phyloP scores from a whole-genome alignment of 495 filamentous ascomycete genomes.

The Neurospora cerealis region DNA sequence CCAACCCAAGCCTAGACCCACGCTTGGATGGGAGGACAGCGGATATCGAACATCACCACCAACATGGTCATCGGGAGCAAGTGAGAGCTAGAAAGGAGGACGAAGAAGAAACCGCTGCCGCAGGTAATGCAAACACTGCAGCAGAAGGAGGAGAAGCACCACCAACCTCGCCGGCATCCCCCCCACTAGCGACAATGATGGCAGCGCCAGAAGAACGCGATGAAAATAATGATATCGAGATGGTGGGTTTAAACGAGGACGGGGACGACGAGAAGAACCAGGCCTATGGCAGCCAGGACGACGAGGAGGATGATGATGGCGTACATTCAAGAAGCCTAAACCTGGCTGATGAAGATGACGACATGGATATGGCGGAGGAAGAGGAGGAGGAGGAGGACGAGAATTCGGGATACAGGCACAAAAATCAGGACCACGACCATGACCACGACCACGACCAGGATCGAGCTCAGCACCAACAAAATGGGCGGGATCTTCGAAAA shows the following conservation, averaged over 20 bases:
- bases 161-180: too few species aligned
- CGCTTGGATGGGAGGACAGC: neutral
- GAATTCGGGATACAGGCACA: too few species aligned
- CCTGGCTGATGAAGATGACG: neutral
- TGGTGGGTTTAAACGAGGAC: neutral
- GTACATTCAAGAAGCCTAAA: neutral
- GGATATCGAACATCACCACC: neutral
- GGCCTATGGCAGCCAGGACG: neutral
- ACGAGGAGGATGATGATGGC: neutral
- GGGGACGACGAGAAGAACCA: neutral
- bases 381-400: neutral
- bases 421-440: neutral
- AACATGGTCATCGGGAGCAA: neutral
- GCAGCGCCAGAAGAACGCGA: neutral
- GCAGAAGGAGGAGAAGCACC: neutral
- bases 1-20: neutral
- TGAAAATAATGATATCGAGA: neutral
- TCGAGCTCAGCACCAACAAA: too few species aligned
- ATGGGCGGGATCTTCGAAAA: too few species aligned
- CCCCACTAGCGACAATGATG: neutral
- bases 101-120: neutral
- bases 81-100: neutral
- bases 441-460: too few species aligned
- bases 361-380: neutral
- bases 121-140: neutral